Evolutionary conservation across 306 rosid genomes (phyloP).

Genomic region (Dalbergia cultrata): DNA sequence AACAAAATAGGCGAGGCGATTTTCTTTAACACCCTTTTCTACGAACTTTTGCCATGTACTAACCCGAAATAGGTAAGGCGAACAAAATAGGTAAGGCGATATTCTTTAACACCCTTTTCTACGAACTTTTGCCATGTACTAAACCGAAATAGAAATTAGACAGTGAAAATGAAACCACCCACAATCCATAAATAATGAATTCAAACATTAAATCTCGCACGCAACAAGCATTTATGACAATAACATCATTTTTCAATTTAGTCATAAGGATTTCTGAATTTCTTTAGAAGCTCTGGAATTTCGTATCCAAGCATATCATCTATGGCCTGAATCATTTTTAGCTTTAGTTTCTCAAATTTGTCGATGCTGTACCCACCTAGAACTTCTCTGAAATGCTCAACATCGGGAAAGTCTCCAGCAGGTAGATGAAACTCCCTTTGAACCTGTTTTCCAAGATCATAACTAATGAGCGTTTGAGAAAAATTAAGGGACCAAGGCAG

Average conservation of each 20-base stretch:
- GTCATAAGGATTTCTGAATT: conserved; percentile 87
- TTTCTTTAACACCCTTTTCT: neutral
- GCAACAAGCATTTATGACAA: neutral
- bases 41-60: neutral
- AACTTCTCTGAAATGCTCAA: conserved; percentile 73
- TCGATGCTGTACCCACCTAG: conserved; percentile 73
- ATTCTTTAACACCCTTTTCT: neutral
- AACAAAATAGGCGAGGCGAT: neutral
- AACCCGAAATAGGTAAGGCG: neutral
- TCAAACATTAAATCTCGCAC: conserved; percentile 7
- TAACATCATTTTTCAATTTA: conserved; percentile 29
- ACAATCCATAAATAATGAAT: neutral
- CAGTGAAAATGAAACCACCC: conserved; percentile 23
- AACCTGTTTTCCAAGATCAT: conserved; percentile 56
- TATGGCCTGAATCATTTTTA: conserved; percentile 86
- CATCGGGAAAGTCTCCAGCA: conserved; percentile 85
- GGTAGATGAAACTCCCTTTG: conserved; percentile 91
- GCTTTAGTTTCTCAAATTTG: conserved; percentile 89
- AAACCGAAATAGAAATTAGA: neutral
- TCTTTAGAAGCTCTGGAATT: conserved; percentile 86
- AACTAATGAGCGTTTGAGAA: neutral
- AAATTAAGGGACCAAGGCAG: conserved; percentile 21
- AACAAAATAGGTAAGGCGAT: neutral
- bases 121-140: neutral
- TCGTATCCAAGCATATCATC: conserved; percentile 98